These are phyloP conservation scores for Pleurotus cornucopiae DNA, from an alignment of 768 basidiomycete genomes.

Conservation along the genomic window DNA sequence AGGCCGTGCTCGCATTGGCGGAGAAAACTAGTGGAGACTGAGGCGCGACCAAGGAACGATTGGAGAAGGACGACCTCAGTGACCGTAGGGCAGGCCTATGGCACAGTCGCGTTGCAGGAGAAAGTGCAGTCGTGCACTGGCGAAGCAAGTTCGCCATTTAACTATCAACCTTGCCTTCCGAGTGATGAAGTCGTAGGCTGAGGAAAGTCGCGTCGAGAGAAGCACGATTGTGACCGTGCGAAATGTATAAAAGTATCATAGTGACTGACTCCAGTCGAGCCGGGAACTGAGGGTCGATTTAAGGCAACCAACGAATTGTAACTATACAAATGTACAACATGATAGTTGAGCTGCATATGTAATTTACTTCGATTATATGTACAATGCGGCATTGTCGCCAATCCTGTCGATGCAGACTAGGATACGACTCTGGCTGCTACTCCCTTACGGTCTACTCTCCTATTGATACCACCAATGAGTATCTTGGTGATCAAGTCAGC, in stretches of 20 bases:
- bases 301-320: no score
- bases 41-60: background rate
- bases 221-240: no score
- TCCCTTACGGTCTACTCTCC: slow-evolving; percentile 24
- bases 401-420: background rate
- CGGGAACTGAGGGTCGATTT: no score
- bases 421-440: slow-evolving; percentile 1
- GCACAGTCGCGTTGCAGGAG: background rate
- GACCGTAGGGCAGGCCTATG: background rate
- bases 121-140: background rate
- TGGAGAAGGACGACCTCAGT: background rate
- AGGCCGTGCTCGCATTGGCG: slow-evolving; percentile 8
- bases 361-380: background rate
- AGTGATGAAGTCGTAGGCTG: no score
- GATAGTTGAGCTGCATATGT: background rate
- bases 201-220: background rate
- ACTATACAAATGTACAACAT: background rate
- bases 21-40: background rate
- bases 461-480: slow-evolving; percentile 63
- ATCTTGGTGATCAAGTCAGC: slow-evolving; percentile 57
- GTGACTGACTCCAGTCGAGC: no score
- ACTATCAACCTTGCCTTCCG: no score
- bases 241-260: no score
- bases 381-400: no score
- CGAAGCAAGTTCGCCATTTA: background rate